Conservation (phyloP, 2,329 filamentous ascomycete species). For the Botrytis galanthina region DNA sequence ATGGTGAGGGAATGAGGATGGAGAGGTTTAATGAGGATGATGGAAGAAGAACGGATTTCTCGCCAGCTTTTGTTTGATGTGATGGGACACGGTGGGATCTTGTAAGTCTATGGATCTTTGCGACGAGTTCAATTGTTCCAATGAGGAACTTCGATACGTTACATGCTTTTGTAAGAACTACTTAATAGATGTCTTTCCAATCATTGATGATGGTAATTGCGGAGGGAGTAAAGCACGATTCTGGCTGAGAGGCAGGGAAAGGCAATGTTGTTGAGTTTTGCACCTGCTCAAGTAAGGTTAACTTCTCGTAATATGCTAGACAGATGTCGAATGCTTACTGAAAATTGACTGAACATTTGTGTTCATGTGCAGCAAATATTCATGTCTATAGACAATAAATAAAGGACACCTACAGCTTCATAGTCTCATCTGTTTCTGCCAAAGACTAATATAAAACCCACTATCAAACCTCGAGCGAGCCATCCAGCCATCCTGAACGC, state of each 20-base stretch:
- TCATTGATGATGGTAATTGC: too few species aligned
- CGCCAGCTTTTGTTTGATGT: background rate
- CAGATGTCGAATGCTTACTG: background rate
- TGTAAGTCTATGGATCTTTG: background rate
- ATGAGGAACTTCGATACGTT: background rate
- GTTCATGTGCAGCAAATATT: background rate
- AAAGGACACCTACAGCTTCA: background rate
- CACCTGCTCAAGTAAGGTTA: background rate
- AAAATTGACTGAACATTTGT: background rate
- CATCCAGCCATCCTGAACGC: background rate
- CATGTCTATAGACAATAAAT: background rate
- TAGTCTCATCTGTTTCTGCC: background rate
- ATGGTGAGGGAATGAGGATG: background rate
- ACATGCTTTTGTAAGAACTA: background rate
- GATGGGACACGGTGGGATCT: background rate
- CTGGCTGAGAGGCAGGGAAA: background rate
- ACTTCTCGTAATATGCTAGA: background rate
- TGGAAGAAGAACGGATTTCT: slow-evolving; percentile 5
- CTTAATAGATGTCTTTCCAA: background rate
- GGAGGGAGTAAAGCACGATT: background rate
- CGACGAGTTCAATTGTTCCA: background rate
- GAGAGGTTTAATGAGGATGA: background rate
- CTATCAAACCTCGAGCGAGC: too few species aligned
- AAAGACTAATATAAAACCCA: background rate
- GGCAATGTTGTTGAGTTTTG: background rate